phyloP scores from a whole-genome alignment of 805 yeast genomes.

The Clavispora santaluciae region DNA sequence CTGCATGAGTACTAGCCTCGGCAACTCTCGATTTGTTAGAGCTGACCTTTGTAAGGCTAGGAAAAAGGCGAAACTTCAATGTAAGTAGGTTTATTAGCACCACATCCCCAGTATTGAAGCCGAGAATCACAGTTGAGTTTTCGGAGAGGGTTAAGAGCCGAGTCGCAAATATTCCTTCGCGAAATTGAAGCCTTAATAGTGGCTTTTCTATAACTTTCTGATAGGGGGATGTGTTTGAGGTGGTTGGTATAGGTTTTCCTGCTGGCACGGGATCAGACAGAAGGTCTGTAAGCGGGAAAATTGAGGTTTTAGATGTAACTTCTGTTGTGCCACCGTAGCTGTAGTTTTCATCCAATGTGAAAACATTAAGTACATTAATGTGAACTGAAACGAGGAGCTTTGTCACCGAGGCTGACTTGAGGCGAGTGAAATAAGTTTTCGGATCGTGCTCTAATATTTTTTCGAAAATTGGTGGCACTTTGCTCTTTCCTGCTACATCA shows the following conservation, averaged over 20 bases:
- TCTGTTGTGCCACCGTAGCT: conserved; percentile 20
- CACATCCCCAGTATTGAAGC: conserved; percentile 65
- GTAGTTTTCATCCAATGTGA: conserved; percentile 29
- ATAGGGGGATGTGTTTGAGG: conserved; percentile 10
- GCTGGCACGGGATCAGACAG: conserved; percentile 5
- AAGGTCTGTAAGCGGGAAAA: conserved; percentile 17
- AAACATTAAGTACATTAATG: conserved; percentile 46
- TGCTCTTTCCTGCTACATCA: not conserved
- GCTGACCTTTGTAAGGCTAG: conserved; percentile 27
- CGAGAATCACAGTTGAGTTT: conserved; percentile 51
- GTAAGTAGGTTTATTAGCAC: conserved; percentile 53
- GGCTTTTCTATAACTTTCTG: conserved; percentile 42
- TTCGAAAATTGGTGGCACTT: conserved; percentile 14
- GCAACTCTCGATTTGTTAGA: conserved; percentile 19
- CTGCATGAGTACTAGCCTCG: conserved; percentile 22
- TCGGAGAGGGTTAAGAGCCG: conserved; percentile 28
- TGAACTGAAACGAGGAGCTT: conserved; percentile 43
- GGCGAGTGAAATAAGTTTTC: conserved; percentile 25
- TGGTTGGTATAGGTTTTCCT: not conserved
- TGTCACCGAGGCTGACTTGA: conserved; percentile 22
- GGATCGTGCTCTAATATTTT: conserved; percentile 30
- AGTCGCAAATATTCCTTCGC: conserved; percentile 34
- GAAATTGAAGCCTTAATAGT: conserved; percentile 38
- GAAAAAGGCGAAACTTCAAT: conserved; percentile 39
- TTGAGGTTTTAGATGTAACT: conserved; percentile 17